Conservation (phyloP, 176 grass and related monocot genomes). For the Eragrostis nindensis region DNA sequence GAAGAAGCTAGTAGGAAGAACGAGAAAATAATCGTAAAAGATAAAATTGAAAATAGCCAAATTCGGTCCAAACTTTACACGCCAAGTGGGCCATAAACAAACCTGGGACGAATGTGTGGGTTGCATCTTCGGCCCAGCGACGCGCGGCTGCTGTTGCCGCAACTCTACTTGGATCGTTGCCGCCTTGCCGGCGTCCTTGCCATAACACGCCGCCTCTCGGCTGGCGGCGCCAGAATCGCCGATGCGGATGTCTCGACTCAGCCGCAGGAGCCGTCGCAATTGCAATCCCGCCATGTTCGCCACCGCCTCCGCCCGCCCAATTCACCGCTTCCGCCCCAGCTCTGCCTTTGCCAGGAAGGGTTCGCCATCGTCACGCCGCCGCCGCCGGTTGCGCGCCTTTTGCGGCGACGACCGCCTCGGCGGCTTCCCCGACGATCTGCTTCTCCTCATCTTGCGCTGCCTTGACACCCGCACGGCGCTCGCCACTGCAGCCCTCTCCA, state of each 20-base stretch:
- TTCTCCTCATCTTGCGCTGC: constrained; percentile 3
- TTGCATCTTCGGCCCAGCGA: no score
- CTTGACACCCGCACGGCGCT: constrained; percentile 16
- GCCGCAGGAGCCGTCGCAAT: background rate
- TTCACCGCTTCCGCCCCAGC: background rate
- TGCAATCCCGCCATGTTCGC: background rate
- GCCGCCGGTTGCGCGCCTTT: background rate
- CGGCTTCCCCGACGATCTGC: background rate
- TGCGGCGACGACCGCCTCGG: background rate
- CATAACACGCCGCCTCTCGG: background rate
- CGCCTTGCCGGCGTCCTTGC: no score
- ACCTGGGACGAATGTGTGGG: no score
- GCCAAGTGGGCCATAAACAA: no score
- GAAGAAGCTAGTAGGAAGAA: no score
- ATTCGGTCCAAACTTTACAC: no score
- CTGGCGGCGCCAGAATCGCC: background rate
- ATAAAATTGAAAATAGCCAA: no score
- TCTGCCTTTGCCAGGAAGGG: background rate
- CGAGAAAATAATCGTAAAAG: no score
- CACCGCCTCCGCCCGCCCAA: no score
- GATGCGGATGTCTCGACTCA: background rate
- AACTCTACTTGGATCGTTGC: no score
- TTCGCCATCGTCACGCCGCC: background rate
- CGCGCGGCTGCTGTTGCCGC: no score
- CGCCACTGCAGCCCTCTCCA: constrained; percentile 17